Conservation (phyloP, 345 rosid species). For the Eucalyptus tenuipes region DNA sequence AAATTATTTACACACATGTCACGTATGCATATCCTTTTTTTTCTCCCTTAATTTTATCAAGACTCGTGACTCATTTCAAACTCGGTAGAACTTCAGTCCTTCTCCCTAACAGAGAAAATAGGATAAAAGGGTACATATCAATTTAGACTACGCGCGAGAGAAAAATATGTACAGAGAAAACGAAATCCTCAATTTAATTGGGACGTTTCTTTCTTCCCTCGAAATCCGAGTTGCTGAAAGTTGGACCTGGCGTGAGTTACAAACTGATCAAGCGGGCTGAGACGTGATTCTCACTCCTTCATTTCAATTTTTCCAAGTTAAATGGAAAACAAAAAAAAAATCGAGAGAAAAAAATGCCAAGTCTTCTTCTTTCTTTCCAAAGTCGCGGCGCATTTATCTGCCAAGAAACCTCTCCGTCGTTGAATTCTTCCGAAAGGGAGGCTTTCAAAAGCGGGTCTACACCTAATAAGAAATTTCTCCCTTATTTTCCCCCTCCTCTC, state of each 20-base stretch:
- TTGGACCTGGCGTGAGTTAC: background rate
- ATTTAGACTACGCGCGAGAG: background rate
- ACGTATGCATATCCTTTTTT: background rate
- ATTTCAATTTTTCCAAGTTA: background rate
- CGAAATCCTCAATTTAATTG: background rate
- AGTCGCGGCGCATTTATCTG: background rate
- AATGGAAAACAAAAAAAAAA: background rate
- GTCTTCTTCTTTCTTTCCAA: background rate
- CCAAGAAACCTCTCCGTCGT: background rate
- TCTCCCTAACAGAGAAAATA: background rate
- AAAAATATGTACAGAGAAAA: background rate
- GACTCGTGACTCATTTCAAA: background rate
- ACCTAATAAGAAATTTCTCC: background rate
- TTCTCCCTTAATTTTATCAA: background rate
- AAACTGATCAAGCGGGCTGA: background rate
- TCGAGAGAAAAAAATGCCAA: background rate
- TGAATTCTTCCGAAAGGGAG: background rate
- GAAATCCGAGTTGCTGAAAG: background rate
- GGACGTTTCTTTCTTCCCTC: background rate
- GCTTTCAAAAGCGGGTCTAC: background rate
- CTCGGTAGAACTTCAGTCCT: background rate
- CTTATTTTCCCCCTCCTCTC: background rate
- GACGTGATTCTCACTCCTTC: background rate
- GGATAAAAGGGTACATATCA: background rate
- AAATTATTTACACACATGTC: background rate